phyloP scores from a whole-genome alignment of 2,329 filamentous ascomycete species.

The Pyrenophora graminea region DNA sequence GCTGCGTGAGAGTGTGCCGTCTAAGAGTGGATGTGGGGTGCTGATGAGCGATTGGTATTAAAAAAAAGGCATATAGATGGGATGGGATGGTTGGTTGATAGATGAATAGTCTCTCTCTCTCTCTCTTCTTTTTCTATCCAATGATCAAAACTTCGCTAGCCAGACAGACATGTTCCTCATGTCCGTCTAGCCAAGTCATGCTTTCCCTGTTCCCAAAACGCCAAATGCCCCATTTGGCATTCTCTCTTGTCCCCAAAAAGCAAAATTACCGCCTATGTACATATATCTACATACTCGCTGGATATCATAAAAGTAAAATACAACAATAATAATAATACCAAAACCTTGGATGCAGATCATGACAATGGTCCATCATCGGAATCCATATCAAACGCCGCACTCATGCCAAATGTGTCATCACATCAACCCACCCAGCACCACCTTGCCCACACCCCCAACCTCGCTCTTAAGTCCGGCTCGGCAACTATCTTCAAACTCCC shows the following conservation, averaged over 20 bases:
- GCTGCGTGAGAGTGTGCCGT: background rate
- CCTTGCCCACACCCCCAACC: constrained; percentile 81
- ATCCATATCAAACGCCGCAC: background rate
- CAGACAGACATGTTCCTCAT: no score
- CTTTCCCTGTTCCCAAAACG: no score
- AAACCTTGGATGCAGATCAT: background rate
- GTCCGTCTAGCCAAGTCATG: no score
- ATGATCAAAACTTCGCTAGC: no score
- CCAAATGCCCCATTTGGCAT: no score
- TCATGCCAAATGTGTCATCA: constrained; percentile 27
- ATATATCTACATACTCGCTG: no score
- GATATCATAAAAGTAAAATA: no score
- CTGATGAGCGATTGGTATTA: background rate
- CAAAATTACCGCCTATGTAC: no score
- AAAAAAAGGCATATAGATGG: background rate
- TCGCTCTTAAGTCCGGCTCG: constrained; percentile 76
- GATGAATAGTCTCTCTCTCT: no score
- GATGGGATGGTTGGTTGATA: background rate
- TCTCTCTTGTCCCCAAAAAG: no score
- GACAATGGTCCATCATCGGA: background rate
- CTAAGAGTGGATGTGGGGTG: background rate
- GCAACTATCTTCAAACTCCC: constrained; percentile 91
- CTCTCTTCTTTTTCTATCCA: no score
- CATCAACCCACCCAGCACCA: constrained; percentile 87
- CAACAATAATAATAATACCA: no score